A percentile compares a stretch with the other conserved stretches of the same genome.
phyloP scores from a whole-genome alignment of 352 stramenopile genomes.

The Elongisporangium anandrum region DNA sequence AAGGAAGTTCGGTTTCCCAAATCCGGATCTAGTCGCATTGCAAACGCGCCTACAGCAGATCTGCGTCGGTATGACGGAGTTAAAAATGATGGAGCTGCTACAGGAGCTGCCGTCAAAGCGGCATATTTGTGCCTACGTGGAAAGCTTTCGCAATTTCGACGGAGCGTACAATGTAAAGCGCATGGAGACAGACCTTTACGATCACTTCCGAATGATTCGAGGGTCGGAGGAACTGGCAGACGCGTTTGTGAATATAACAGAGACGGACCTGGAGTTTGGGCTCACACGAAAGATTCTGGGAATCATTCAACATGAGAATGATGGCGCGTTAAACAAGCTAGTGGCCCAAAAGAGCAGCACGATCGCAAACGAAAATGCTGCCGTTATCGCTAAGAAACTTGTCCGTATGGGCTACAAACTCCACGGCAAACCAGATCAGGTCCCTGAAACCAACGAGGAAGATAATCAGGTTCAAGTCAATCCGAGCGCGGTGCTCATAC shows the following conservation, averaged over 20 bases:
- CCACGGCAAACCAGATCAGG: constrained; percentile 6
- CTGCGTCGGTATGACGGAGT: constrained; percentile 77
- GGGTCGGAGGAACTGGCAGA: constrained; percentile 46
- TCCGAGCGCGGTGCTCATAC: constrained; percentile 30
- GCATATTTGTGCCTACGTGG: constrained; percentile 81
- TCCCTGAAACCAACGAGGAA: constrained; percentile 6
- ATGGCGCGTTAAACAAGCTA: constrained; percentile 33
- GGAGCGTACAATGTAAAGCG: constrained; percentile 43
- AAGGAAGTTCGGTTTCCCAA: constrained; percentile 44
- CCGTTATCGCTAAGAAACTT: constrained; percentile 38
- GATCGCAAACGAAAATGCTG: constrained; percentile 41
- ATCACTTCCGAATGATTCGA: constrained; percentile 79
- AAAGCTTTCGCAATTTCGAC: constrained; percentile 42
- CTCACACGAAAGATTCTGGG: constrained; percentile 35
- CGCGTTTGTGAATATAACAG: constrained; percentile 45
- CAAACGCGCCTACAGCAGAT: constrained; percentile 45
- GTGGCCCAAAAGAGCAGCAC: constrained; percentile 28
- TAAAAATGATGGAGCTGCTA: constrained; percentile 86
- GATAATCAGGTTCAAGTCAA: constrained; percentile 16
- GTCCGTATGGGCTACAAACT: constrained; percentile 64
- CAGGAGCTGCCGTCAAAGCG: constrained; percentile 90
- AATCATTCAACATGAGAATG: constrained; percentile 35
- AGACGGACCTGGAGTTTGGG: constrained; percentile 64
- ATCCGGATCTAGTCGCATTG: constrained; percentile 44
- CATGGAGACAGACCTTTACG: constrained; percentile 57